Evolutionary conservation across 805 yeast species (phyloP), one percentile per base, ranked within the genome.

Genomic region (Yarrowia divulgata): DNA sequence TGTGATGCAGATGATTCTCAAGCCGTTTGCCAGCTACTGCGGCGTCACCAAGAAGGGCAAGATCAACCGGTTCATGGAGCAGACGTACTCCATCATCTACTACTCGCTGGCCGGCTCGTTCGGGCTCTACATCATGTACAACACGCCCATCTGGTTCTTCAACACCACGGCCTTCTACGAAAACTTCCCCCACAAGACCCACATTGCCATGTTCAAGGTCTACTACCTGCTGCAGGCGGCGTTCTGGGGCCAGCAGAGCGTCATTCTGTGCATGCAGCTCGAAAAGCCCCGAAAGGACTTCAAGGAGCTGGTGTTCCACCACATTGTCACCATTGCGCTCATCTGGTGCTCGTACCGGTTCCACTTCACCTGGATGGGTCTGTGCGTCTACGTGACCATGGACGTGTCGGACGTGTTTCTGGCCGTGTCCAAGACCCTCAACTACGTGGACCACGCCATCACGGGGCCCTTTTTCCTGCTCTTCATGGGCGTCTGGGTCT

Each of bases 281-380:
- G 99, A 95, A 79, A 91, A 91, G 78, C 98, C 97, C 70, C 86
- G 99, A 79, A 93, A 93, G 79, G 99, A 95, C 78, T 93, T 88
- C 80, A 82, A 88, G 74, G 99, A 95, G 79, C 85, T 95, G 71
- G 91, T 94, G 48, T 88, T 91, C 79, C 99, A 95, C 79, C 99
- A 95, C 78, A 85, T 95, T 71, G 88, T 95, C 72, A 95, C 99
- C 34, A 87, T 95, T 77, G 86, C 92, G 4, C 85, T 95, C 73
- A 93, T 95, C 74, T 89, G 90, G 86, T 83, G 86, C 68, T 91
- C 97, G 12, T 94, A 95, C 79, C 86, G 93, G 73, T 95, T 95
- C 84, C 97, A 95, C 79, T 95, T 93, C 83, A 91, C 97, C 16
- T 91, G 96, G 88, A 94, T 95, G 85, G 99, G 99, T 7, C 78